Conservation (phyloP, 1,139 yeast genomes). For the Zygosaccharomyces pseudobailii region DNA sequence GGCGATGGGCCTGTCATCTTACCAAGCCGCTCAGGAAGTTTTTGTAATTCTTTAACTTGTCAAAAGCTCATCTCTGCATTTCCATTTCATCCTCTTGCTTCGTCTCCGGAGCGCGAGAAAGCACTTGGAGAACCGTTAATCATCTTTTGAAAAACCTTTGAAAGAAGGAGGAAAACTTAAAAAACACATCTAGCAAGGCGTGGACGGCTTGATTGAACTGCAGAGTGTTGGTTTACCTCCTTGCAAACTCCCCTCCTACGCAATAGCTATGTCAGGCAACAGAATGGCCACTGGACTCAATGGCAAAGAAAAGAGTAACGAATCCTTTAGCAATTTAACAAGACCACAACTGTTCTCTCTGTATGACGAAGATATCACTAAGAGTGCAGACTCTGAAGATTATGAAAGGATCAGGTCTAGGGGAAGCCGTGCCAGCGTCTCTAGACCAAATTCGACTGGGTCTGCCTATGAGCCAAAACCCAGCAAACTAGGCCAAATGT, state of each 20-base stretch:
- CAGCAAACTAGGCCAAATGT: slow-evolving; percentile 10
- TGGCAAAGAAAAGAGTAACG: slow-evolving; percentile 17
- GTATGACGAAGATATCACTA: slow-evolving; percentile 33
- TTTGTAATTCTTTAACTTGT: not conserved
- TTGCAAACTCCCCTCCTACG: not conserved
- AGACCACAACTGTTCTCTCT: slow-evolving; percentile 32
- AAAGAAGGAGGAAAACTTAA: not conserved
- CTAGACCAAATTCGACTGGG: slow-evolving; percentile 13
- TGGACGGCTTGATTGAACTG: not conserved
- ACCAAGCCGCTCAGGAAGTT: not conserved
- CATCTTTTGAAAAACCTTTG: not conserved
- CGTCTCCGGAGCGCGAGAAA: not conserved
- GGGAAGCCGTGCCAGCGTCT: slow-evolving; percentile 7
- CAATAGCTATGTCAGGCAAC: slow-evolving; percentile 8
- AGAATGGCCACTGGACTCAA: not conserved
- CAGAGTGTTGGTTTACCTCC: not conserved
- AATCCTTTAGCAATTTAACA: slow-evolving; percentile 27
- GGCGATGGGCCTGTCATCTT: slow-evolving; percentile 3
- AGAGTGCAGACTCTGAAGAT: slow-evolving; percentile 29
- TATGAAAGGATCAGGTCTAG: slow-evolving; percentile 25
- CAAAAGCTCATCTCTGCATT: not conserved
- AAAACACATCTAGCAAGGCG: not conserved
- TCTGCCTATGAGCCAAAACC: slow-evolving; percentile 3
- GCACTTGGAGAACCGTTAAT: not conserved
- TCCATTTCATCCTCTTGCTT: not conserved